Evolutionary conservation across 805 yeast genomes (phyloP), one percentile per base, ranked within the genome.

Genomic region (Wickerhamiella lipophila): DNA sequence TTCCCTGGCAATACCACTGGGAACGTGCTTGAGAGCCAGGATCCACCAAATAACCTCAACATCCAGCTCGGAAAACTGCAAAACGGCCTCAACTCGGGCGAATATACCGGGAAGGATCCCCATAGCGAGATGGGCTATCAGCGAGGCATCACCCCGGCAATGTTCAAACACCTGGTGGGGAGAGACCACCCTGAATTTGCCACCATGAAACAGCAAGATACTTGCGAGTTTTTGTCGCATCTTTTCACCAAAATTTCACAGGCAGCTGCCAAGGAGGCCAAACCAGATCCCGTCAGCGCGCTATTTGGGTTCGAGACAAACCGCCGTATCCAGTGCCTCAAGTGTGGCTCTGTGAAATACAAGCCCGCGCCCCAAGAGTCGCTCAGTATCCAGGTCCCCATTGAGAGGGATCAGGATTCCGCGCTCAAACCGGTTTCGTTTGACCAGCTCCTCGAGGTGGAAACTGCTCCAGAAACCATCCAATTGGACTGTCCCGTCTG

Each of bases 141-240:
- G 60, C 59, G 68, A 36, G 96, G 97, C 4, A 72, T 92, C 16
- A 74, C 77, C 47, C 96, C 96, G 0, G 68, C 76, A 1, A 72
- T 81, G 43, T 79, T 92, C 64, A 89, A 89, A 62, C 68, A 76
- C 7, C 67, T 86, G 22, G 70, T 92, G 47, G 96, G 96, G 3
- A 73, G 74, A 46, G 76, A 77, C 32, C 94, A 92, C 62, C 70
- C 71, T 15, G 98, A 92, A 59, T 92, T 92, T 57, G 71, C 79
- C 41, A 79, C 95, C 0, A 83, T 80, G 72, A 77, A 79, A 56
- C 99, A 92, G 61, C 98, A 92, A 63, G 99, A 92, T 68, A 92
- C 97, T 0, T 83, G 79, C 68, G 98, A 92, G 63, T 92, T 87
- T 60, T 74, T 87, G 64, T 65, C 76, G 4, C 82, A 78, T 60